phyloP scores from a whole-genome alignment of 306 rosid genomes.

The Pyrus betulifolia region DNA sequence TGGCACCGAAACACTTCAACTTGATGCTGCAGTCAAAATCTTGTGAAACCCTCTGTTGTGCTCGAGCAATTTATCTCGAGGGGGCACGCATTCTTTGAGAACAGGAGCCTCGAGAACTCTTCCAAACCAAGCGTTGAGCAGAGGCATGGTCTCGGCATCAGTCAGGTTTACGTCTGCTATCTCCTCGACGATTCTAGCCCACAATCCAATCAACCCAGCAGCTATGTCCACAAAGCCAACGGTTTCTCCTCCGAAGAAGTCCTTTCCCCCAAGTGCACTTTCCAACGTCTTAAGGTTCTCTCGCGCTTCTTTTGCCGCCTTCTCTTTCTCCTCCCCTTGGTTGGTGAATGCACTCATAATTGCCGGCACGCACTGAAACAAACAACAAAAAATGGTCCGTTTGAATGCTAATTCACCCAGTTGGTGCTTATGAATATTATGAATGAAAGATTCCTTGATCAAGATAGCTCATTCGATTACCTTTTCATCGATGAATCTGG shows the following conservation, averaged over 20 bases:
- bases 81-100: conserved; percentile 33
- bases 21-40: conserved; percentile 20
- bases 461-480: conserved; percentile 5
- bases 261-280: conserved; percentile 29
- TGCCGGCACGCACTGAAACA: conserved; percentile 31
- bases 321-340: conserved; percentile 40
- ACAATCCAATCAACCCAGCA: conserved; percentile 33
- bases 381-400: neutral
- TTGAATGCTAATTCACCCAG: neutral
- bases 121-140: conserved; percentile 31
- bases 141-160: conserved; percentile 29
- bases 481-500: conserved; percentile 38
- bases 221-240: conserved; percentile 42
- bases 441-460: neutral
- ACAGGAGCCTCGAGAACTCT: conserved; percentile 22
- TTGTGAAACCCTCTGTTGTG: conserved; percentile 15
- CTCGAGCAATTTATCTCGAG: conserved; percentile 28
- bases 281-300: conserved; percentile 41
- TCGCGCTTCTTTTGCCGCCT: conserved; percentile 31
- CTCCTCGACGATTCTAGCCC: conserved; percentile 26
- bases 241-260: conserved; percentile 36
- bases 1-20: conserved; percentile 13
- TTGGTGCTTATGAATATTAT: neutral
- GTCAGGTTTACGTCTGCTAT: conserved; percentile 22
- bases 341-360: conserved; percentile 21